Evolutionary conservation across 2,329 filamentous ascomycete genomes (phyloP), one percentile per base, ranked within the genome.

Genomic region (Nemania sp.): DNA sequence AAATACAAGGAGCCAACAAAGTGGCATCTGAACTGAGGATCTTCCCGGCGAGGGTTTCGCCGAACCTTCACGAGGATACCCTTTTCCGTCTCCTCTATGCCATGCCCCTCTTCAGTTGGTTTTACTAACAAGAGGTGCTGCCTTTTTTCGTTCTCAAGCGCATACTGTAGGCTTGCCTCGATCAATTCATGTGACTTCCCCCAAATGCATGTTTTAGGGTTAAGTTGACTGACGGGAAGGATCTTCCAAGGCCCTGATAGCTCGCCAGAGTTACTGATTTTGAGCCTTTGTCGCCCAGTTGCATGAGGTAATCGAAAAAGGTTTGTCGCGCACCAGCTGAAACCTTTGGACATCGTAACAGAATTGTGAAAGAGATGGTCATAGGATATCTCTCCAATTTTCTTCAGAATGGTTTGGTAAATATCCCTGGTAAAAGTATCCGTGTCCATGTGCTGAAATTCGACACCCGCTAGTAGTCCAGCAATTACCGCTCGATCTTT

Each of bases 401-500:
- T 11, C 24, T 39, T n/a, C 11, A 49, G 15, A 30, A 49, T 42
- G 17, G 14, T 28, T n/a, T 49, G 34, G 12, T 49, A 49, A 12
- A 42, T 49, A 42, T 49, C 46, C 7, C 37, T 2, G 24, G 40
- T 34, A 3, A 23, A 41, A n/a, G 31, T 47, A 6, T 47, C 43
- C 14, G 26, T 28, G 6, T 28, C 6, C 12, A 12, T 28, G 5
- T 36, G 9, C 7, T 6, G 33, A 17, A 36, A 12, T 9, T 36
- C n/a, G 7, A 36, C n/a, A 17, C 33, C 33, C 7, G 15, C 33
- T 8, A 50, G 8, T 1, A 50, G 28, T 15, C 37, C 47, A 8
- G 48, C 39, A 30, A 51, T 51, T 7, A 26, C 39, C 11, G 48
- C 40, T 24, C 30, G 39, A 19, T 51, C 48, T 30, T 39, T 51